Evolutionary conservation across 768 basidiomycete genomes (phyloP), one percentile per base, ranked within the genome.

Genomic region (Boletus rufocinnamomeus): DNA sequence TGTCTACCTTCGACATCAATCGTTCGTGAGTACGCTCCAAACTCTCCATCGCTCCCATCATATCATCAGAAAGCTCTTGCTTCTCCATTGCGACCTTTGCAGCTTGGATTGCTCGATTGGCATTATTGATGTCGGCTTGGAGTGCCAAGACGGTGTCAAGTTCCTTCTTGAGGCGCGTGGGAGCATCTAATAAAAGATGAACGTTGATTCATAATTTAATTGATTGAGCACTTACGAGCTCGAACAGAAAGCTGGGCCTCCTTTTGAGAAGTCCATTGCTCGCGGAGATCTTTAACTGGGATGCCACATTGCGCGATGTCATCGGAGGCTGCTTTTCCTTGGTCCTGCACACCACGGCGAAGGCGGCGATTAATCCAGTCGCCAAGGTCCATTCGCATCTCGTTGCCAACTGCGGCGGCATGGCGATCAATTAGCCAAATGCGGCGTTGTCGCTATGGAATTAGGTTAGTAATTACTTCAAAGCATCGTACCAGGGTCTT

Each of bases 51-150:
- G 32, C 56, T 2, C 6, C 30, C 28, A 13, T 21, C 11, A 16
- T 56, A 11, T 16, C 11, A 11, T 41, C 16, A 0, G 49, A 38
- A 38, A 38, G 16, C 7, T 38, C 37, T 38, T 38, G 37, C 37
- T 38, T 38, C 4, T 38, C 17, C 37, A 38, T 38, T 19, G 37
- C 7, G 2, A 27, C 4, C 27, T 27, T 27, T 27, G 27, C 27
- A 27, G 27, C 27, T 27, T 27, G 27, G 27, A 27, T 27, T 27
- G n/a, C n/a, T n/a, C n/a, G n/a, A n/a, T n/a, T n/a, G n/a, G n/a
- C n/a, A n/a, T n/a, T n/a, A 16, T 37, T 7, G 3, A 38, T 8
- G 17, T 70, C 58, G 0, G 68, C 68, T 52, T 75, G 74, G 1
- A 78, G 47, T n/a, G 4, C 27, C 27, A 27, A 28, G 27, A 28